Percentiles rank a stretch among this genome's conserved stretches.
These are phyloP conservation scores for Lactarius deliciosus DNA, from an alignment of 768 basidiomycete genomes.

Conservation along the genomic window DNA sequence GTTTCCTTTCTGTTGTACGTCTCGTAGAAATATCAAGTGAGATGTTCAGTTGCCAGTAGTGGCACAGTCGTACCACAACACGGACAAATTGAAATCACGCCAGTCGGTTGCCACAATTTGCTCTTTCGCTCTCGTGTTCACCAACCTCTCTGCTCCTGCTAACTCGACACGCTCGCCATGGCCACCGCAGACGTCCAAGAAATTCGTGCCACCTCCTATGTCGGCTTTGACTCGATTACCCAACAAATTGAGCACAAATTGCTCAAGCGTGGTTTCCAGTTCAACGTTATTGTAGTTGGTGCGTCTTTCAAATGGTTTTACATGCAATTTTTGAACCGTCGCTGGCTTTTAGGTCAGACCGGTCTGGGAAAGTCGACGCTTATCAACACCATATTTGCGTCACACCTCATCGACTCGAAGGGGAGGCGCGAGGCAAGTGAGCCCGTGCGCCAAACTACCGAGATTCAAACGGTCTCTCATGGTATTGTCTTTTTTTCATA, in stretches of 20 bases:
- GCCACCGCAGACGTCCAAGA: conserved; percentile 47
- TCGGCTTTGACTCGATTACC: conserved; percentile 98
- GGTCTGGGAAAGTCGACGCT: conserved; percentile 98
- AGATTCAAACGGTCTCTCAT: conserved; percentile 94
- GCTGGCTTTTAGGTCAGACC: conserved; percentile 71
- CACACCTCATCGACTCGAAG: conserved; percentile 97
- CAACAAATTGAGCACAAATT: conserved; percentile 99
- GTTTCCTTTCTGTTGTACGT: background rate
- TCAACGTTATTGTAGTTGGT: conserved; percentile 98
- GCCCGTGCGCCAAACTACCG: conserved; percentile 92
- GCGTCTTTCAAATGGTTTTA: conserved; percentile 36
- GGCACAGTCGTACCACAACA: conserved; percentile 17
- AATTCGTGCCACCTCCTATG: conserved; percentile 89
- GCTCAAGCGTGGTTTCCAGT: conserved; percentile 98
- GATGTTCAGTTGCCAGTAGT: background rate
- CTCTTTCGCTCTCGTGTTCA: conserved; percentile 4
- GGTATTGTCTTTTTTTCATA: conserved; percentile 48
- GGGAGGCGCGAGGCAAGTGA: conserved; percentile 87
- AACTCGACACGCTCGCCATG: conserved; percentile 20
- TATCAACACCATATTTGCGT: conserved; percentile 99
- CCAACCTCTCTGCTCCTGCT: background rate
- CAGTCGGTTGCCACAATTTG: conserved; percentile 3
- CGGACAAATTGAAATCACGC: conserved; percentile 23
- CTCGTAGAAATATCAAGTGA: conserved; percentile 2
- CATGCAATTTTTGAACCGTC: background rate